A percentile compares a stretch with the other conserved stretches of the same genome.
phyloP scores from a whole-genome alignment of 2,329 filamentous ascomycete species.

The Exutisphaerella laricina region DNA sequence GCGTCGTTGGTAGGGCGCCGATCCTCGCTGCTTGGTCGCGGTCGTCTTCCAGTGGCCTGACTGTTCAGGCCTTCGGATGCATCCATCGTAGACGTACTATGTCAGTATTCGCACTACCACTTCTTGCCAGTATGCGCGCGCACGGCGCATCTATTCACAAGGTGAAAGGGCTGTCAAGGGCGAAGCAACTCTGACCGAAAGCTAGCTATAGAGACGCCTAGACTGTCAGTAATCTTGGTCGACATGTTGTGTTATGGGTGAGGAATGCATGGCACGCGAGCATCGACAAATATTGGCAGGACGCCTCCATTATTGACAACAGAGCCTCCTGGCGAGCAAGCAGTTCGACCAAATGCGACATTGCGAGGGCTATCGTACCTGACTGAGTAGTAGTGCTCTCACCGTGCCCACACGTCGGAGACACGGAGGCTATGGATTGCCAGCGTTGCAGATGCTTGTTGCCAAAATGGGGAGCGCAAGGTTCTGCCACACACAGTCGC shows the following conservation, averaged over 20 bases:
- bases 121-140: not conserved
- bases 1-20: slow-evolving; percentile 1
- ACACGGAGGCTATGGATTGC: not conserved
- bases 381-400: not conserved
- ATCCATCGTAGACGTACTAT: not conserved
- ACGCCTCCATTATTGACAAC: not conserved
- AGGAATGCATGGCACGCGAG: slow-evolving; percentile 17
- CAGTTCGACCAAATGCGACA: slow-evolving; percentile 1
- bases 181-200: no score
- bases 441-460: not conserved
- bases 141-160: no score
- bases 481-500: not conserved
- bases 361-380: slow-evolving; percentile 1
- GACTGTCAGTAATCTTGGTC: slow-evolving; percentile 8
- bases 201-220: no score
- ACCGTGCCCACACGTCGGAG: not conserved
- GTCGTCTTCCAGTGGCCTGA: not conserved
- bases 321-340: slow-evolving; percentile 3
- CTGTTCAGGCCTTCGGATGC: not conserved
- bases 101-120: not conserved
- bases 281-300: not conserved
- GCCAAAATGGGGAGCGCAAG: not conserved
- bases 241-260: slow-evolving; percentile 12
- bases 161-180: not conserved
- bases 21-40: slow-evolving; percentile 12